Evolutionary conservation across 805 yeast genomes (phyloP), one percentile per base, ranked within the genome.

Genomic region (Gaillardinia entomophila): DNA sequence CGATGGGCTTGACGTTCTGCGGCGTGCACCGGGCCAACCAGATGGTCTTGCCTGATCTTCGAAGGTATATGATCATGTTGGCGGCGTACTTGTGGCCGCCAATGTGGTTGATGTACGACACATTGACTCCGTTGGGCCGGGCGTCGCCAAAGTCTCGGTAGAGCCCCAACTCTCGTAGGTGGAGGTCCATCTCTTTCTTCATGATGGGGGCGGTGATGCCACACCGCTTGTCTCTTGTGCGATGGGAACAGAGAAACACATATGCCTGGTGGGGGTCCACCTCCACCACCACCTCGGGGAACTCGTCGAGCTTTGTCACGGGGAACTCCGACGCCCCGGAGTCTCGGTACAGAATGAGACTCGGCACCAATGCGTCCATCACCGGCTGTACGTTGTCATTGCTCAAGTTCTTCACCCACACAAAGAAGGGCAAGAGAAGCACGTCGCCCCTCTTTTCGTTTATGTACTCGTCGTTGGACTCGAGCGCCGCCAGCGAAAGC

Each of bases 21-120:
- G 97, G 97, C 3, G 75, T 68, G 34, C 94, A 81, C 39, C 90
- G 71, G 1, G 95, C 98, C 51, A 86, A 63, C 97, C 97, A 88
- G 18, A 88, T 73, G 36, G 80, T 78, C 43, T 84, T 83, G 4
- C 92, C 94, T 8, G 74, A 61, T 12, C 43, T 33, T 41, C 71
- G 77, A 42, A 78, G 60, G 51, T 87, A 88, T 12, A 90, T 74
- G 32, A 87, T 69, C 3, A 86, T 83, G 54, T 90, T 90, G 2
- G 97, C 97, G 1, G 92, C 87, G 57, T 68, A 92, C 56, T 92
- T 92, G 60, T 90, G 98, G 4, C 97, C 97, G 5, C 98, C 98
- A 17, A 90, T 83, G 55, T 90, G 98, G 49, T 85, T 88, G 19
- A 83, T 73, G 45, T 55, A 88, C 2, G 72, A 65, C 2, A 88